Conservation (phyloP, 1,284 basidiomycete genomes). For the Vanrija pseudolonga region DNA sequence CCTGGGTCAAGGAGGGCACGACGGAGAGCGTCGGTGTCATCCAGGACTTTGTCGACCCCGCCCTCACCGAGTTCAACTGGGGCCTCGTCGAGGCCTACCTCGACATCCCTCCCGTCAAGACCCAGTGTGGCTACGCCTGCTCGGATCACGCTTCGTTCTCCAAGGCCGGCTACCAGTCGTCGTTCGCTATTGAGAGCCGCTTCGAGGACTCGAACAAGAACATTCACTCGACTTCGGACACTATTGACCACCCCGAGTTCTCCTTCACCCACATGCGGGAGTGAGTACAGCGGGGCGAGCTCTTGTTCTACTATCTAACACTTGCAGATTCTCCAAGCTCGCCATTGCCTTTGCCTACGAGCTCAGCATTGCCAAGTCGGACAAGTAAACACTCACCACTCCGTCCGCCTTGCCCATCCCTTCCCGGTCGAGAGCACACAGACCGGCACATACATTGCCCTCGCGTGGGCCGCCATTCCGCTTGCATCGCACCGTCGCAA, state of each 20-base stretch:
- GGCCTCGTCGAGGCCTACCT: slow-evolving; percentile 65
- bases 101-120: slow-evolving; percentile 48
- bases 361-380: slow-evolving; percentile 43
- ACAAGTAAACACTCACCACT: too few relatives aligned
- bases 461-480: too few relatives aligned
- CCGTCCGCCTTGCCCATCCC: too few relatives aligned
- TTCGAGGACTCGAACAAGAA: slow-evolving; percentile 61
- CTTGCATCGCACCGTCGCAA: too few relatives aligned
- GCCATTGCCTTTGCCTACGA: slow-evolving; percentile 80
- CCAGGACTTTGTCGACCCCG: slow-evolving; percentile 74
- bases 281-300: slow-evolving; percentile 19
- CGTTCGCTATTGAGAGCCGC: slow-evolving; percentile 62
- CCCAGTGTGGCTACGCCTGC: slow-evolving; percentile 88
- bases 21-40: slow-evolving; percentile 85
- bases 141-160: slow-evolving; percentile 77
- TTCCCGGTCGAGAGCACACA: too few relatives aligned
- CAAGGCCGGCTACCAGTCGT: slow-evolving; percentile 77
- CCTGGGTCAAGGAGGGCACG: slow-evolving; percentile 89
- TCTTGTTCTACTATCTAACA: slow-evolving; percentile 54
- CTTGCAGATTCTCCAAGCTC: slow-evolving; percentile 69
- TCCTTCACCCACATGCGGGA: slow-evolving; percentile 59
- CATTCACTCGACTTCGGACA: slow-evolving; percentile 78
- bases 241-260: slow-evolving; percentile 81
- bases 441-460: too few relatives aligned
- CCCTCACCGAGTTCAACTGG: slow-evolving; percentile 70